These are phyloP conservation scores for Myxozyma neglecta DNA, from an alignment of 805 yeast genomes.

Conservation along the genomic window DNA sequence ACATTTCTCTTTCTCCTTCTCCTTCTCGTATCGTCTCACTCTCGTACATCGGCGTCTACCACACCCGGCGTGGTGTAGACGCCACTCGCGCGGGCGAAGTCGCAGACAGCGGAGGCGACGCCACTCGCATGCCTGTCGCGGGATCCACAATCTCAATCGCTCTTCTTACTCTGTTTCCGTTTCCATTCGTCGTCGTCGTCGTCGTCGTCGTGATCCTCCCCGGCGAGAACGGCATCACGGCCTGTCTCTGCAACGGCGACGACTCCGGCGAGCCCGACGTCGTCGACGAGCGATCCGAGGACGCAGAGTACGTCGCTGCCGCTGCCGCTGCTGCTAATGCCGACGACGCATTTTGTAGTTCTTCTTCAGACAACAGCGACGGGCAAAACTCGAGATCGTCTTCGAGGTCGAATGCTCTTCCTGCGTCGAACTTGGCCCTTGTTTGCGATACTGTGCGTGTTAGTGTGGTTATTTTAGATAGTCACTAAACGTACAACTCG, in stretches of 20 bases:
- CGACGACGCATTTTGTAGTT: conserved; percentile 7
- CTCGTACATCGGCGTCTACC: conserved; percentile 8
- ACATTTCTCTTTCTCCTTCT: too few relatives aligned
- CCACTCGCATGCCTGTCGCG: conserved; percentile 51
- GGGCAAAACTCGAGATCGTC: conserved; percentile 75
- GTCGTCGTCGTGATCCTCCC: conserved; percentile 28
- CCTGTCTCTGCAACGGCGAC: conserved; percentile 31
- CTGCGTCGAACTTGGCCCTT: conserved; percentile 52
- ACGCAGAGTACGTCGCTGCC: conserved; percentile 11
- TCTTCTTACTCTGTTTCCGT: conserved; percentile 25
- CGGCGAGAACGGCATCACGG: conserved; percentile 14
- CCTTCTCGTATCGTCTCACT: too few relatives aligned
- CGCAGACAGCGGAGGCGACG: conserved; percentile 44
- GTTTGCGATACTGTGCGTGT: conserved; percentile 17
- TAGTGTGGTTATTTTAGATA: background rate
- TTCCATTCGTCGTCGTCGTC: too few relatives aligned
- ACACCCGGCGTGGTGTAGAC: conserved; percentile 18
- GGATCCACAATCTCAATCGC: conserved; percentile 55
- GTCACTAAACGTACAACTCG: background rate
- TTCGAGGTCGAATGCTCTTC: conserved; percentile 68
- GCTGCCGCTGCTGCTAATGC: background rate
- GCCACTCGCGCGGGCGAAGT: conserved; percentile 6
- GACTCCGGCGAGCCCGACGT: conserved; percentile 33
- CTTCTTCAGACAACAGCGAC: conserved; percentile 35
- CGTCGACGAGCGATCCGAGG: conserved; percentile 31